Conservation (phyloP, 192 early-diverging fungal genomes). For the Chytriomyces confervae region DNA sequence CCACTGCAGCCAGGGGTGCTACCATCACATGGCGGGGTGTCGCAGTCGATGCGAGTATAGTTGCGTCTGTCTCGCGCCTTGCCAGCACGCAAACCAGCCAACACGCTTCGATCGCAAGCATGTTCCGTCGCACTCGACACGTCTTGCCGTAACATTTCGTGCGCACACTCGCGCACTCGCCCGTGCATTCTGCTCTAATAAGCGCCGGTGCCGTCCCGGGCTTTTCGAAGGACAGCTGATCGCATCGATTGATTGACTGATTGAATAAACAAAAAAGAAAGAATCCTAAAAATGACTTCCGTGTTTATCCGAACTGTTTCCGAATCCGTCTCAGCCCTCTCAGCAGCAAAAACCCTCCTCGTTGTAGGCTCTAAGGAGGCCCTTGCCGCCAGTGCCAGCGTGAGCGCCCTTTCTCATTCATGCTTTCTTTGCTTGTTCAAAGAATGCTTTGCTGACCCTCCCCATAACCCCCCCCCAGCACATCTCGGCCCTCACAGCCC, state of each 20-base stretch:
- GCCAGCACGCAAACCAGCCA: neutral
- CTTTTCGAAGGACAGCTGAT: neutral
- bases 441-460: neutral
- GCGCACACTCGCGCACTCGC: neutral
- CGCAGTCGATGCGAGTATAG: neutral
- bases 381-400: neutral
- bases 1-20: neutral
- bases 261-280: slow-evolving; percentile 1
- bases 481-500: neutral
- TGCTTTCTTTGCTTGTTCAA: neutral
- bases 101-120: neutral
- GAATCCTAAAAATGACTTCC: neutral
- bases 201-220: neutral
- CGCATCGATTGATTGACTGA: no score
- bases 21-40: neutral
- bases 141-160: neutral
- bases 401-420: neutral
- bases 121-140: neutral
- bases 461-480: neutral
- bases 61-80: neutral
- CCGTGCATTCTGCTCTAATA: neutral
- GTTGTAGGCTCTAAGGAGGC: slow-evolving; percentile 1
- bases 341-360: slow-evolving; percentile 1
- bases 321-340: neutral
- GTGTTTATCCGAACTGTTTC: neutral